Evolutionary conservation across 1,139 yeast genomes (phyloP).

Genomic region (Pichia sp.): DNA sequence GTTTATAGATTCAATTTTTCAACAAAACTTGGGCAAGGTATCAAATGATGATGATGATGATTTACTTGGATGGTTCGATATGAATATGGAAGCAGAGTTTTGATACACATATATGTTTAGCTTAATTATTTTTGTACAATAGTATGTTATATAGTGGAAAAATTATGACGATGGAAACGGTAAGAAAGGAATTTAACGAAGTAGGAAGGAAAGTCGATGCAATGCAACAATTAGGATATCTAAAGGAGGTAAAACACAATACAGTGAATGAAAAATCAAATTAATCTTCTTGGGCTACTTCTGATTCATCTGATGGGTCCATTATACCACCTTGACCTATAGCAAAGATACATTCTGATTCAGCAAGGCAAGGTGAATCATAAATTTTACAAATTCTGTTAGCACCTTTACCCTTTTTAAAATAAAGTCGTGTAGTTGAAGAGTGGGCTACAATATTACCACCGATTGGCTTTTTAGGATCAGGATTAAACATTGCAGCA

Average conservation of each 20-base stretch:
- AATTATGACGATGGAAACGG: background rate
- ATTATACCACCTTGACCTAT: slow-evolving; percentile 96
- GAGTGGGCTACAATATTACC: slow-evolving; percentile 98
- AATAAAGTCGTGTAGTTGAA: slow-evolving; percentile 84
- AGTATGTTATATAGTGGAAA: background rate
- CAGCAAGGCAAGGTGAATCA: slow-evolving; percentile 94
- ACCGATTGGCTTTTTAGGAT: slow-evolving; percentile 98
- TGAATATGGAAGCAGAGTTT: slow-evolving; percentile 52
- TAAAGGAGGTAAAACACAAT: background rate
- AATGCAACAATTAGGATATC: background rate
- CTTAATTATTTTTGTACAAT: slow-evolving; percentile 4
- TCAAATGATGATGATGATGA: slow-evolving; percentile 87
- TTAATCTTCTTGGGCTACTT: slow-evolving; percentile 54
- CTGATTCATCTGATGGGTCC: slow-evolving; percentile 59
- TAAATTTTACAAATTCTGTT: slow-evolving; percentile 90
- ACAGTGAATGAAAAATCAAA: no score
- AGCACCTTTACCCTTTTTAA: slow-evolving; percentile 86
- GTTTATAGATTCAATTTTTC: slow-evolving; percentile 50
- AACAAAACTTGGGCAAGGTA: slow-evolving; percentile 72
- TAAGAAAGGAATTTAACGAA: background rate
- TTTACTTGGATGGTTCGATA: slow-evolving; percentile 93
- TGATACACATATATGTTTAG: no score
- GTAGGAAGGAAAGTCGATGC: background rate
- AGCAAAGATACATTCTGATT: slow-evolving; percentile 90
- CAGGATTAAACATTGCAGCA: slow-evolving; percentile 77